Base-by-base conservation (phyloP, 2,329 filamentous ascomycete species). In the Phialocephala subalpina region DNA sequence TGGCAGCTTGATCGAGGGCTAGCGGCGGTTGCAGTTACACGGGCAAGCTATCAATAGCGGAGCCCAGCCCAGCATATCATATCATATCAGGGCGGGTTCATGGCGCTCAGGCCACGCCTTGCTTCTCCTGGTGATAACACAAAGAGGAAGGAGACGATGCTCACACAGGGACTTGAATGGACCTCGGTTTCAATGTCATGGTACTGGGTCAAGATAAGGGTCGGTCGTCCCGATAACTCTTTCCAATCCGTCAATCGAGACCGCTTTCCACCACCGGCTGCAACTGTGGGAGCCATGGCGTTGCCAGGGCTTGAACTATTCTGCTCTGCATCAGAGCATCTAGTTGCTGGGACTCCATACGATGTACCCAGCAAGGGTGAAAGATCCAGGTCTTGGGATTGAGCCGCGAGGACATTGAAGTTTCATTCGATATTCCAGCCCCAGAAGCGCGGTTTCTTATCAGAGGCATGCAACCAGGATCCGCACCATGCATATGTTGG, bases 121-220 rank as follows among this genome's bases (percentile, higher is more conserved):
- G 18, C n/a, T 42, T 20, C 5, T 56, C 35, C 62, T n/a, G 56
- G 56, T 29, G 33, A 60, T 64, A 58, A 52, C 57, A 64, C 47
- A 57, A 64, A 60, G 62, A 53, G 52, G 57, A 57, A 60, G 52
- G 52, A 56, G 52, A 56, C 3, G 45, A 49, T 11, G 20, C 7
- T 7, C 18, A n/a, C 8, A 22, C 42, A 20, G 42, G 42, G 42
- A 2, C 18, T 22, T 7, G 18, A 47, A 47, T 22, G 42, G 42
- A n/a, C 9, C 6, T 7, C 4, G 7, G 12, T 47, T n/a, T 14
- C 9, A 22, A 22, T 11, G 9, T 22, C 20, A 11, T 14, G 6
- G 6, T 49, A 16, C 16, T 42, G 18, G 6, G 12, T 42, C 40
- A 16, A 42, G 40, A 42, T 42, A 42, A 42, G 40, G 12, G 14